phyloP scores from a whole-genome alignment of 192 early-diverging fungal species.

The Phycomyces nitens region DNA sequence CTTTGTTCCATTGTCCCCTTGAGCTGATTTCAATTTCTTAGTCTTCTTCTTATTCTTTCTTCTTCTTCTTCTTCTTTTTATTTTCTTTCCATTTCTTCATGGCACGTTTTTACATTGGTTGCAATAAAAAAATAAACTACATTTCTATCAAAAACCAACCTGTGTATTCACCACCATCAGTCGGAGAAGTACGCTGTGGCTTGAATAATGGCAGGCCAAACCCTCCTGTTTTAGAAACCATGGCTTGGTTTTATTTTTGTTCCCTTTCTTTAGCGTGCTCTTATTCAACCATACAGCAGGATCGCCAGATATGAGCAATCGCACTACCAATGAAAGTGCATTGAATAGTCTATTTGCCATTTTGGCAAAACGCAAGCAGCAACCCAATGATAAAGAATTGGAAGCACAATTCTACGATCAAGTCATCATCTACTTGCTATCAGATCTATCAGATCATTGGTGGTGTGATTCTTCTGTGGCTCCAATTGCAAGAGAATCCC shows the following conservation, averaged over 20 bases:
- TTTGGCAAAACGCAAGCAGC: constrained; percentile 4
- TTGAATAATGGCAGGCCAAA: too few species aligned
- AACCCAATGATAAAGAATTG: constrained; percentile 3
- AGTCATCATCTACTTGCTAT: constrained; percentile 23
- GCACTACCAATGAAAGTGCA: too few species aligned
- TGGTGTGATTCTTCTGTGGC: constrained; percentile 21
- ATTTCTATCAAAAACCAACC: background rate
- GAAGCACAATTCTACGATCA: constrained; percentile 42
- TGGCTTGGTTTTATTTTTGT: too few species aligned
- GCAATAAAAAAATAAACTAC: background rate
- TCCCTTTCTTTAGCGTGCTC: too few species aligned
- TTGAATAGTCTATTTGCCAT: too few species aligned
- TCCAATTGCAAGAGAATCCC: constrained; percentile 25
- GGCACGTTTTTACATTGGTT: background rate
- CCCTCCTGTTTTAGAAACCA: too few species aligned
- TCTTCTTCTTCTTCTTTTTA: background rate
- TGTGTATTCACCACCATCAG: background rate
- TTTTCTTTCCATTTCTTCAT: background rate
- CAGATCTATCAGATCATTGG: constrained; percentile 27
- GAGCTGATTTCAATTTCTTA: background rate
- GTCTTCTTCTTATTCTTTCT: background rate
- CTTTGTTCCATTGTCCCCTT: background rate
- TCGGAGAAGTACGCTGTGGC: too few species aligned
- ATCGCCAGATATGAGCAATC: too few species aligned
- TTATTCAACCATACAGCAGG: too few species aligned